Evolutionary conservation across 805 yeast genomes (phyloP).

Genomic region (Myxozyma lipomycoides): DNA sequence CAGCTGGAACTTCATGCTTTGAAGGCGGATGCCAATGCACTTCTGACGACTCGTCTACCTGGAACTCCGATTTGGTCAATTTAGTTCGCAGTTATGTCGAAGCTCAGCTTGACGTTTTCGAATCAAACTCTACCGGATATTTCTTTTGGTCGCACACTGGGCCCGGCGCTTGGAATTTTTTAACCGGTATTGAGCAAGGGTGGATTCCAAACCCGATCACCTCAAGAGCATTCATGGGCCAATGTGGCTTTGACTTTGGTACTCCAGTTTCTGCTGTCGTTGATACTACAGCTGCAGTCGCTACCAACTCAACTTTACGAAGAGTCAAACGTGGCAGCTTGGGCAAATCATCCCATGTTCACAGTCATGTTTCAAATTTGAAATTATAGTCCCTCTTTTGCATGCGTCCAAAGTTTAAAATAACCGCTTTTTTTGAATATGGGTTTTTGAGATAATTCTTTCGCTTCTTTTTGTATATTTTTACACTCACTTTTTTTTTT

Average conservation of each 20-base stretch:
- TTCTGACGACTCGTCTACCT: slow-evolving; percentile 44
- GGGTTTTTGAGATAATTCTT: background rate
- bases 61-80: slow-evolving; percentile 56
- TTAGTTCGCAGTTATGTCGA: slow-evolving; percentile 69
- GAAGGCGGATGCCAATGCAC: slow-evolving; percentile 55
- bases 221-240: slow-evolving; percentile 64
- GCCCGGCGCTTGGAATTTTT: slow-evolving; percentile 80
- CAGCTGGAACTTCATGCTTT: slow-evolving; percentile 82
- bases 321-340: slow-evolving; percentile 4
- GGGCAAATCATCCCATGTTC: too few relatives aligned
- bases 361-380: too few relatives aligned
- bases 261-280: background rate
- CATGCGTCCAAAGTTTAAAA: too few relatives aligned
- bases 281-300: background rate
- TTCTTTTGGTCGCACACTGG: slow-evolving; percentile 91
- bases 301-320: background rate
- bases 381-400: too few relatives aligned
- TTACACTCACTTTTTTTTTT: background rate
- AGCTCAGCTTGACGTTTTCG: slow-evolving; percentile 84
- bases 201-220: slow-evolving; percentile 78
- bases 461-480: background rate
- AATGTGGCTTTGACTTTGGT: slow-evolving; percentile 46
- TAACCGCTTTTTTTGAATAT: background rate
- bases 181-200: slow-evolving; percentile 51
- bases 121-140: slow-evolving; percentile 69